Evolutionary conservation across 2,329 filamentous ascomycete species (phyloP), one percentile per base, ranked within the genome.

Genomic region (Aspergillus sp.): DNA sequence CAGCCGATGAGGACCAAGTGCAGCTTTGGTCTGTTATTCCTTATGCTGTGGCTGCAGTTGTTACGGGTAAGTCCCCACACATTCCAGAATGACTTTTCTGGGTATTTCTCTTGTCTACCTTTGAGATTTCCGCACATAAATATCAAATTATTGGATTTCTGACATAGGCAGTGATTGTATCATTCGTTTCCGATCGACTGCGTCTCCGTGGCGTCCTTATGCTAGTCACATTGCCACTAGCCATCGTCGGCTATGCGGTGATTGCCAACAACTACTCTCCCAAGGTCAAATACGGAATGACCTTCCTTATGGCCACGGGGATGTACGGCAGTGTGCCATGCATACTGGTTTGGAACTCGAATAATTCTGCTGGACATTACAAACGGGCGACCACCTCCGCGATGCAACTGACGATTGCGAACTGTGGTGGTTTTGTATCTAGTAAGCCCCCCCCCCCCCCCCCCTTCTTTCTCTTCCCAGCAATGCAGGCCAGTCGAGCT

Each of bases 291-390:
- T 85, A 83, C 54, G 80, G 73, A 35, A 83, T 83, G 79, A 83
- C 81, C 0, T 82, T 82, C 56, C 67, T 85, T 45, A 83, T 84
- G 79, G 79, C 81, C 0, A 77, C 76, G 0, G 82, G 82, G 7
- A 72, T 83, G 58, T 85, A 83, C 58, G 72, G 74, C 41, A 79
- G 77, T 38, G 79, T 84, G 0, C 81, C 82, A 0, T 78, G 76
- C 12, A 76, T 83, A 3, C 66, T 85, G 7, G 81, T 77, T 1
- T 85, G 82, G 81, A 77, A 81, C 51, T 78, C 78, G 2, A 85
- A 85, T 58, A 85, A 85, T 59, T 81, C 77, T 0, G 80, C 81
- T 0, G 81, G 79, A 0, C 82, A 86, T 58, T 86, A 85, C 58
- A 86, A 86, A 61, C 70, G 83, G 9, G 82, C 83, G 0, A 85